Evolutionary conservation across 331 rosid species (phyloP).

Genomic region (Spiraea crenata): DNA sequence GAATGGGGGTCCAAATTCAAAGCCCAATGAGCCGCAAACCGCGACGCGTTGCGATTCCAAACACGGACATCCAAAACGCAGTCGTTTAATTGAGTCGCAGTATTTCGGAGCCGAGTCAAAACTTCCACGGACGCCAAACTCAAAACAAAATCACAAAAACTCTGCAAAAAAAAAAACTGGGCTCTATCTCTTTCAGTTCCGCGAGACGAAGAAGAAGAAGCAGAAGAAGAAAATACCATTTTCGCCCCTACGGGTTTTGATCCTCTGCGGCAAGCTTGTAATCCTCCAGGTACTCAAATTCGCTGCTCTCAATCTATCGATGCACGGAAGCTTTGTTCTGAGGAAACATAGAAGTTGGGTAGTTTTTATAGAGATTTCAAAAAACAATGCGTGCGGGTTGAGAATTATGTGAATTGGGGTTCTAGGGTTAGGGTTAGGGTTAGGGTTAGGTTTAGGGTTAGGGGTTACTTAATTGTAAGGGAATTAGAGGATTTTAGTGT

Average conservation of each 20-base stretch:
- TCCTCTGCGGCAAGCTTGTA: not conserved
- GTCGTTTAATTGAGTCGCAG: not conserved
- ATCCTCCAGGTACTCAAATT: conserved; percentile 26
- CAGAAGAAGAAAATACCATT: not conserved
- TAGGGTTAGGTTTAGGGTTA: conserved; percentile 16
- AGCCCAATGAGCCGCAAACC: conserved; percentile 12
- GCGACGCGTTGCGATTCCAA: not conserved
- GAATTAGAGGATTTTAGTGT: not conserved
- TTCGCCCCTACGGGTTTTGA: conserved; percentile 16
- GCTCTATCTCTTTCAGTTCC: conserved; percentile 35
- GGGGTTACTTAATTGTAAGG: not conserved
- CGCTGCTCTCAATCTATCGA: not conserved
- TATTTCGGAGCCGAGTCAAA: conserved; percentile 23
- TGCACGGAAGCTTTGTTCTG: not conserved
- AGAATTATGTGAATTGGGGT: conserved; percentile 14
- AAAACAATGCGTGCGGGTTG: not conserved
- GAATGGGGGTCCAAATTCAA: not conserved
- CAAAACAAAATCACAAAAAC: conserved; percentile 4
- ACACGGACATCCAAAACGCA: not conserved
- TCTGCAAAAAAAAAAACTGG: not conserved
- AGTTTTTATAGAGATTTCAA: not conserved
- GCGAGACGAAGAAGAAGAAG: not conserved
- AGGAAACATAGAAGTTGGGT: not conserved
- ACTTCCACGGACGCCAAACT: conserved; percentile 37
- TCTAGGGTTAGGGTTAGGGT: conserved; percentile 3